Base-by-base conservation (phyloP, 345 rosid species). In the Lepidium didymum region DNA sequence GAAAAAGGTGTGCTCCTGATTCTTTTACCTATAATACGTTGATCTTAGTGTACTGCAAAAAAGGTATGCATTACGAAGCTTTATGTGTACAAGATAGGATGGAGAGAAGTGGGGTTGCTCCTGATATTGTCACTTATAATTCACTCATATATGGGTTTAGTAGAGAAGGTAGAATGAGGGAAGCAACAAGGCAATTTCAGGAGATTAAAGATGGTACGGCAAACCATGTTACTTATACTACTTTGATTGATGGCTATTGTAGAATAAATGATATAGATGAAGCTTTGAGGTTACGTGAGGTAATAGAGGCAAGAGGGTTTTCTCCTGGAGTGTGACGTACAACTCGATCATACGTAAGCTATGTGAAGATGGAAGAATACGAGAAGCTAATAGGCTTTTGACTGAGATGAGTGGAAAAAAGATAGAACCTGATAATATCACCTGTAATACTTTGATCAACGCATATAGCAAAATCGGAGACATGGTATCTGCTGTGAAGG, bases 141-240 rank as follows among this genome's bases (percentile, higher is more conserved):
- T 84, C 97, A 0, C 90, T 93, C 60, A 80, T 93, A 67, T 62
- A 87, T 55, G 96, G 89, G 12, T 86, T 78, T 65, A 69, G 88
- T 77, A 87, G 87, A 83, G 92, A 93, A 80, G 97, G 97, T 68
- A 87, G 98, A 80, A 87, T 90, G 96, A 85, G 92, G 40, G 98
- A 93, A 56, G 98, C 96, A 12, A 52, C 80, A 1, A 79, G 86
- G 81, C 75, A 88, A 33, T 87, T 88, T 63, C 84, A 81, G 51
- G 97, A 93, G 70, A 88, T 86, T 10, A 88, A 81, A 77, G 84
- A 78, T 1, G 78, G 75, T 31, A 52, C 56, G 14, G 91, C 95
- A 37, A 93, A 84, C 47, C 86, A 80, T 37, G 89, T 93, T 38
- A 90, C 97, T 0, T 93, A 82, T 55, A 87, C 89, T 63, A 88